phyloP scores from a whole-genome alignment of 441 rosid genomes.

The Populus hybrid region DNA sequence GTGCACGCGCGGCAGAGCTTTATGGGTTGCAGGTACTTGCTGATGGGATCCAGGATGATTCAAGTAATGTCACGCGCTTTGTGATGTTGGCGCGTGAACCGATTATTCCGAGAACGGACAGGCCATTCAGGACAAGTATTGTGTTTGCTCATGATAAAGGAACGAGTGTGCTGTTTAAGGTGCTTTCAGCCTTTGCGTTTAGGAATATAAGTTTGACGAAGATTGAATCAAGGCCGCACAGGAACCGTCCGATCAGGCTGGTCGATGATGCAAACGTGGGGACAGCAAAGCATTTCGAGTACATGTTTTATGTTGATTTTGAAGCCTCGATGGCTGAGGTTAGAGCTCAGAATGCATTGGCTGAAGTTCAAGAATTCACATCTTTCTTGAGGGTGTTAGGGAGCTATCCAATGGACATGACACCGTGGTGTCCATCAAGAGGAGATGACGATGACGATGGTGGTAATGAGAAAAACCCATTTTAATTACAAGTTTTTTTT shows the following conservation, averaged over 20 bases:
- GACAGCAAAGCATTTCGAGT: conserved; percentile 91
- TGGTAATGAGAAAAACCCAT: conserved; percentile 5
- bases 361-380: conserved; percentile 96
- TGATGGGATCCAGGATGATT: conserved; percentile 91
- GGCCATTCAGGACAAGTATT: conserved; percentile 95
- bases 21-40: conserved; percentile 77
- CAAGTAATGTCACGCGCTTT: conserved; percentile 89
- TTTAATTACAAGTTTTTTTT: not conserved
- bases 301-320: conserved; percentile 83
- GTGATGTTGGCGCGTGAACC: conserved; percentile 97
- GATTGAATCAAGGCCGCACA: conserved; percentile 94
- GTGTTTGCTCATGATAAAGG: conserved; percentile 96
- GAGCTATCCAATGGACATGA: conserved; percentile 98
- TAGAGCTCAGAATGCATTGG: conserved; percentile 88
- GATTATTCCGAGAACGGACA: conserved; percentile 85
- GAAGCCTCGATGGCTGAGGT: conserved; percentile 97
- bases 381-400: conserved; percentile 93
- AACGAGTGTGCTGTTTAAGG: conserved; percentile 91
- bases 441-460: conserved; percentile 10
- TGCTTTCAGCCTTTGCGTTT: conserved; percentile 88
- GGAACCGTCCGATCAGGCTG: conserved; percentile 68
- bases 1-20: conserved; percentile 87
- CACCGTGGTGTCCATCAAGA: conserved; percentile 72
- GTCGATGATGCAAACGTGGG: conserved; percentile 81
- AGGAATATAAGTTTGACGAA: conserved; percentile 83